These are phyloP conservation scores for Trichosporon inkin DNA, from an alignment of 1,284 basidiomycete species.

Conservation along the genomic window DNA sequence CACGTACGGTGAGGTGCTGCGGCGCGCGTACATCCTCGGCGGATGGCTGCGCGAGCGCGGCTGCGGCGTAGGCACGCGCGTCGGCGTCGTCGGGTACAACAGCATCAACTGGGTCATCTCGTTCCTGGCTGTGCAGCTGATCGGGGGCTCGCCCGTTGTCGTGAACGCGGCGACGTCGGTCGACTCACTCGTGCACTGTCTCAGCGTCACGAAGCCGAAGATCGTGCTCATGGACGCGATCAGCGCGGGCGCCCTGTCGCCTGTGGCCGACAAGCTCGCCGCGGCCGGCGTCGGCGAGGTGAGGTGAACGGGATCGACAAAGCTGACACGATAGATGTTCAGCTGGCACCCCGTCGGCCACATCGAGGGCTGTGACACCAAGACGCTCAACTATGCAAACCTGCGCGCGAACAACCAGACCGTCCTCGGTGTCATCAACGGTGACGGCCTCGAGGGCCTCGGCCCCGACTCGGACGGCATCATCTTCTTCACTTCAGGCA, in stretches of 20 bases:
- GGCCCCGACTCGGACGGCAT: conserved; percentile 42
- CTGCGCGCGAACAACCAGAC: not conserved
- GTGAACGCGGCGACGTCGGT: conserved; percentile 34
- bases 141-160: conserved; percentile 39
- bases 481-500: conserved; percentile 41
- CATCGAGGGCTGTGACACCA: not conserved
- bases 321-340: conserved; percentile 3
- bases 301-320: not conserved
- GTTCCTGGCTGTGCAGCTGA: conserved; percentile 38
- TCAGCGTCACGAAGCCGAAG: conserved; percentile 25
- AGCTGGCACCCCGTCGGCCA: conserved; percentile 6
- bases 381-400: not conserved
- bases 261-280: not conserved
- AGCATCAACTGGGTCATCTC: conserved; percentile 31
- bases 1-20: conserved; percentile 31
- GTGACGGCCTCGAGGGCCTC: conserved; percentile 24
- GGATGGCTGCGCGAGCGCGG: conserved; percentile 37
- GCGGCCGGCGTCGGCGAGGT: not conserved
- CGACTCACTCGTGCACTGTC: conserved; percentile 22
- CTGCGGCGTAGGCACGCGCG: conserved; percentile 27
- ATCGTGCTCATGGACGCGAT: conserved; percentile 34
- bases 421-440: conserved; percentile 10
- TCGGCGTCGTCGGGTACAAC: conserved; percentile 42
- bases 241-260: conserved; percentile 7
- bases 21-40: conserved; percentile 26